phyloP scores from a whole-genome alignment of 2,329 filamentous ascomycete genomes.

The Pseudogymnoascus sp. region DNA sequence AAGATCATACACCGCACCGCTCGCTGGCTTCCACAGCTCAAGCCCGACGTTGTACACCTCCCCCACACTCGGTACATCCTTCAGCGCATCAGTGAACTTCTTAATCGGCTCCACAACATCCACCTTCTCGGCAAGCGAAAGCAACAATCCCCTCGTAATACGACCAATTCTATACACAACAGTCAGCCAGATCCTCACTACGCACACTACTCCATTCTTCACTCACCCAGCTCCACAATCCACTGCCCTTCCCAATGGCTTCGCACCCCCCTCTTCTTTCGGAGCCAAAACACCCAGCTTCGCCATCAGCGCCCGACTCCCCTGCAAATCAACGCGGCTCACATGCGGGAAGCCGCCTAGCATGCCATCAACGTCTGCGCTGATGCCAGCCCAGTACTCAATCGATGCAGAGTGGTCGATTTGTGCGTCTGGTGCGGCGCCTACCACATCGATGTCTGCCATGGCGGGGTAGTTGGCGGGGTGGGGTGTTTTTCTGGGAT shows the following conservation, averaged over 20 bases:
- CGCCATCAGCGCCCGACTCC: conserved; percentile 60
- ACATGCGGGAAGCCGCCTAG: conserved; percentile 66
- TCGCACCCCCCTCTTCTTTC: conserved; percentile 27
- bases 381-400: conserved; percentile 44
- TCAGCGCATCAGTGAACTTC: conserved; percentile 65
- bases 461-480: not conserved
- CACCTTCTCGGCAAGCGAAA: conserved; percentile 59
- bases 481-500: not conserved
- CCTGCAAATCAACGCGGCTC: conserved; percentile 63
- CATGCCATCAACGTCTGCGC: conserved; percentile 61
- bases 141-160: conserved; percentile 70
- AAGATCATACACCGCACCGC: conserved; percentile 56
- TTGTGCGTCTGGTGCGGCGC: conserved; percentile 22
- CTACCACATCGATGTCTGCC: not conserved
- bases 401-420: conserved; percentile 27
- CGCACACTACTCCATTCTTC: not conserved
- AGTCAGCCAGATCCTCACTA: not conserved
- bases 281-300: conserved; percentile 46
- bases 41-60: conserved; percentile 65
- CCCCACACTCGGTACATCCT: conserved; percentile 49
- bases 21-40: conserved; percentile 56
- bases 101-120: conserved; percentile 80
- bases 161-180: conserved; percentile 60
- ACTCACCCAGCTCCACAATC: conserved; percentile 35
- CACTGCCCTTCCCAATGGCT: conserved; percentile 22